Evolutionary conservation across 768 basidiomycete genomes (phyloP).

Genomic region (Boletus edulis): DNA sequence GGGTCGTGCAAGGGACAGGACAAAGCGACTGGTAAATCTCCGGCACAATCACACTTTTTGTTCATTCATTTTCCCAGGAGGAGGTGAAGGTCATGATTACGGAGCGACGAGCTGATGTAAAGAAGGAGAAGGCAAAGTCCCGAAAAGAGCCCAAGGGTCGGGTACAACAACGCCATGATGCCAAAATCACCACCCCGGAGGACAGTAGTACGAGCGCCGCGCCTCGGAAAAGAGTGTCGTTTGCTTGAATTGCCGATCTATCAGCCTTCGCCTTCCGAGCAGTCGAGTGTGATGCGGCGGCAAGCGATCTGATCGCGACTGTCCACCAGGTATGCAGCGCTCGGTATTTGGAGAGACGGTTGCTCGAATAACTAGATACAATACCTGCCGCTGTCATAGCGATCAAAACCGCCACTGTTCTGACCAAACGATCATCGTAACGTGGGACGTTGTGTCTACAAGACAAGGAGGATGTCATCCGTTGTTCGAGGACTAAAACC

Average conservation of each 20-base stretch:
- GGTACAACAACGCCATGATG: conserved; percentile 10
- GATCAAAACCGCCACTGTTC: conserved; percentile 15
- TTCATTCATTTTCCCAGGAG: conserved; percentile 32
- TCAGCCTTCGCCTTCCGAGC: conserved; percentile 20
- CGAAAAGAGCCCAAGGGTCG: conserved; percentile 24
- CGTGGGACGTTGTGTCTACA: background rate
- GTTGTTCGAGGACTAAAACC: too few species aligned
- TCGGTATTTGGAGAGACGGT: conserved; percentile 6
- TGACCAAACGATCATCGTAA: conserved; percentile 13
- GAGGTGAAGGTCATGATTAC: conserved; percentile 40
- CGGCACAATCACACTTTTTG: conserved; percentile 8
- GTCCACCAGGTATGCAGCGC: conserved; percentile 4
- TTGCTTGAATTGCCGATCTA: conserved; percentile 23
- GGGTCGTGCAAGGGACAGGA: conserved; percentile 28
- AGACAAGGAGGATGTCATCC: too few species aligned
- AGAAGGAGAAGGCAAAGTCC: conserved; percentile 38
- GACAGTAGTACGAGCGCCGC: conserved; percentile 1
- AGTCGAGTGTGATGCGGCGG: conserved; percentile 4
- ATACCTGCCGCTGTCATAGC: conserved; percentile 13
- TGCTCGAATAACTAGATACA: conserved; percentile 13
- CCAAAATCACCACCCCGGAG: conserved; percentile 11
- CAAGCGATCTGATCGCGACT: conserved; percentile 28
- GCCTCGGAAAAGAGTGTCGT: conserved; percentile 35
- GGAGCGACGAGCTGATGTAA: conserved; percentile 36
- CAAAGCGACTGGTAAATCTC: conserved; percentile 39